Evolutionary conservation across 2,329 filamentous ascomycete species (phyloP), one percentile per base, ranked within the genome.

Genomic region (Metarhizium brunneum): DNA sequence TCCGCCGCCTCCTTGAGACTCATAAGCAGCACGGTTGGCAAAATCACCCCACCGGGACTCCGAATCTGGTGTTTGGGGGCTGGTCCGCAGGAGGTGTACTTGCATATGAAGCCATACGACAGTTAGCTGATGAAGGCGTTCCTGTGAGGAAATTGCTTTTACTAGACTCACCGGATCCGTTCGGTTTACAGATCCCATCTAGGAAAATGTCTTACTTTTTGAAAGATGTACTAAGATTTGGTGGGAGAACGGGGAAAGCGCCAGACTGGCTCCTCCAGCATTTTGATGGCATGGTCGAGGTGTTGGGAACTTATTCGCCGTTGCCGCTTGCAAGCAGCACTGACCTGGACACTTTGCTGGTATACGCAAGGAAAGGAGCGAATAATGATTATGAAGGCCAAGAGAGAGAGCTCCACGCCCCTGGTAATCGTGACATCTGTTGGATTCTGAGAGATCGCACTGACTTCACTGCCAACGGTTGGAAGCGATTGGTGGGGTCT

Each of bases 11-110:
- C 42, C 7, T 47, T 6, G n/a, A 45, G 6, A 7, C 16, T 5
- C 84, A 86, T 52, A 86, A 90, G 69, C 83, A 86, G 3, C 64
- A 74, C 25, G 87, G 87, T 0, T 84, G 85, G 0, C 89, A 88
- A 69, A 77, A 79, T 16, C 1, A 5, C 16, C 6, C 10, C 2
- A 2, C 6, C 1, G 16, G 42, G 6, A 20, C 16, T 18, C 42
- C 42, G 2, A 20, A 45, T 5, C 8, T 45, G 6, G n/a, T 45
- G 18, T 16, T 45, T 18, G 42, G 42, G 1, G 42, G 52, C 4
- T 54, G 52, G 52, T 54, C 52, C 13, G 52, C 52, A n/a, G 52
- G 52, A 20, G 52, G 52, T 1, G 29, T 54, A 2, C 47, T 30
- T 45, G 52, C 52, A 7, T 54, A 49, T 25, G 52, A 54, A 20